Base-by-base conservation (phyloP, 768 basidiomycete species). In the Psilocybe cubensis region DNA sequence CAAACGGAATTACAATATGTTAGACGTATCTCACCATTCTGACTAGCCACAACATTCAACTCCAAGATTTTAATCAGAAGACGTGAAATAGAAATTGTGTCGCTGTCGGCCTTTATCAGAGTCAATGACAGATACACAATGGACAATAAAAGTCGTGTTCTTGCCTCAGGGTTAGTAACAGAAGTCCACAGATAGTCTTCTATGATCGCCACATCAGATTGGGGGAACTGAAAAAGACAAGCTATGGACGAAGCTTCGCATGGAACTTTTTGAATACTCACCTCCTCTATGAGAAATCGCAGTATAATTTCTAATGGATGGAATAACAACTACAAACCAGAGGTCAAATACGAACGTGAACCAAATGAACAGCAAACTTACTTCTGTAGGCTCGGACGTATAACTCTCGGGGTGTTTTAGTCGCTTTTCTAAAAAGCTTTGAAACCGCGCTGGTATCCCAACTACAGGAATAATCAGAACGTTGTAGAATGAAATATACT, bases 181-280 rank as follows among this genome's bases (percentile, higher is more conserved):
- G 12, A 18, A 20, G 20, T 20, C 54, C 54, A 56, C 10, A 56
- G 11, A 0, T 29, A 56, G 11, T 58, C 57, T 7, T 58, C 57
- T 3, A 53, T 27, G 0, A 52, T 24, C 4, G 35, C 50, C 4
- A 58, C 31, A 27, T 31, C 24, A 38, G 38, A 31, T n/a, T 18
- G n/a, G 4, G 45, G 57, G 9, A n/a, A 52, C 50, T 58, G 31
- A 4, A 3, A 3, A 23, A 18, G 20, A 4, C 28, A 24, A 6
- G 12, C 9, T 17, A 46, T 3, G 12, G 11, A n/a, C n/a, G 24
- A 4, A 21, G 1, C 23, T 3, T 25, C 14, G 21, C 18, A 4
- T 24, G 1, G 9, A 10, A 3, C 2, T 11, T 48, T 0, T 10
- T 6, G 17, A 14, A 44, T 23, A n/a, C 47, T 7, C 12, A 56